Evolutionary conservation across 164 flowering plant genomes (phyloP), one percentile per base, ranked within the genome.

Genomic region (Berberis thunbergii): DNA sequence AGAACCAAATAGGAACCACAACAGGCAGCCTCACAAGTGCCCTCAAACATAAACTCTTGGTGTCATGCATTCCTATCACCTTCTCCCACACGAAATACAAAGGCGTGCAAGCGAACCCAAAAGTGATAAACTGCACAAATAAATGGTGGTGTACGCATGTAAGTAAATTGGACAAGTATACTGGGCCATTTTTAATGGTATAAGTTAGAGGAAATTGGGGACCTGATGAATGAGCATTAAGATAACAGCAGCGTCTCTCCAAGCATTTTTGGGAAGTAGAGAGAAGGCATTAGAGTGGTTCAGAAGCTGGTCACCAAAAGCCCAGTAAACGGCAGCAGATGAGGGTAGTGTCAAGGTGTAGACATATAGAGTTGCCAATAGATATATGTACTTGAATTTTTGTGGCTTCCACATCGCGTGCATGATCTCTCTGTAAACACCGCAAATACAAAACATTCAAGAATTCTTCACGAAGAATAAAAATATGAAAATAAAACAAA

Each of bases 71-170:
- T 49, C 98, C 98, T 3, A 92, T 89, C 64, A 89, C 94, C 71
- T 92, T 92, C 86, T 92, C 96, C 98, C 98, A 91, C 62, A 91
- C 98, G 59, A 91, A 91, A 79, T 91, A 91, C 69, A 91, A 64
- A 0, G 98, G 98, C 11, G 98, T 91, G 48, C 96, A 89, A 1
- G 98, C 98, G 62, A 91, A 91, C 59, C 98, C 98, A 69, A 91
- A 91, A 45, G 98, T 91, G 3, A 91, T 91, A 41, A 91, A 91
- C 96, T 91, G 53, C 42, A 49, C 45, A 46, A 26, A 26, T 26
- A 26, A 26, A 26, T 26, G 26, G 0, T 26, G 26, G 26, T 26
- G 0, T 26, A 26, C 26, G 26, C 26, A 26, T 26, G 26, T 26
- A 26, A 26, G 26, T 26, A 26, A 26, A 26, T 26, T 26, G 26